These are phyloP conservation scores for Mucor saturninus DNA, from an alignment of 371 early-diverging fungal genomes.

Conservation along the genomic window DNA sequence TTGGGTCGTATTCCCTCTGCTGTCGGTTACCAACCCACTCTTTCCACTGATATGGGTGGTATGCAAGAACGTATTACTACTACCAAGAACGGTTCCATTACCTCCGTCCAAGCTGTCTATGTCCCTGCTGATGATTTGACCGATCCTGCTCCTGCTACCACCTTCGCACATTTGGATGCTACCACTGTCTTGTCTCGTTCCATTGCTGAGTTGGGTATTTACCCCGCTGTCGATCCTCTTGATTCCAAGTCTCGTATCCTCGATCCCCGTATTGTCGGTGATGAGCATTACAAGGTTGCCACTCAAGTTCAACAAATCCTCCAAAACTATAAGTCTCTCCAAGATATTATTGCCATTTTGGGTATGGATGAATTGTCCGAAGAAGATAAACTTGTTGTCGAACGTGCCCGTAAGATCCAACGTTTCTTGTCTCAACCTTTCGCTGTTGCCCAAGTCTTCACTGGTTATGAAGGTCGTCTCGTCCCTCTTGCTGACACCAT, in stretches of 20 bases:
- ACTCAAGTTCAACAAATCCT: slow-evolving; percentile 95
- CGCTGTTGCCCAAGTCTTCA: slow-evolving; percentile 96
- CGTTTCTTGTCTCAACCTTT: slow-evolving; percentile 99
- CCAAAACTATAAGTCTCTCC: slow-evolving; percentile 97
- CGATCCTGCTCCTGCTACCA: slow-evolving; percentile 98
- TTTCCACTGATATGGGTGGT: slow-evolving; percentile 95
- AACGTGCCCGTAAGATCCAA: slow-evolving; percentile 95
- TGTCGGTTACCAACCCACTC: slow-evolving; percentile 99
- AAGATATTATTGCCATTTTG: slow-evolving; percentile 98
- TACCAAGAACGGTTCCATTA: slow-evolving; percentile 99
- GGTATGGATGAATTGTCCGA: slow-evolving; percentile 98
- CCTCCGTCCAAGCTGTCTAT: slow-evolving; percentile 97
- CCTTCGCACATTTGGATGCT: slow-evolving; percentile 98
- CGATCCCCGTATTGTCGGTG: slow-evolving; percentile 96
- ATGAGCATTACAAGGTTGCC: slow-evolving; percentile 95
- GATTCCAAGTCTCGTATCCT: slow-evolving; percentile 98
- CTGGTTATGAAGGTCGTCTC: slow-evolving; percentile 96
- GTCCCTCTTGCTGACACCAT: slow-evolving; percentile 94
- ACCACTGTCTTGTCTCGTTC: slow-evolving; percentile 98
- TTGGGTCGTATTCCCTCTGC: slow-evolving; percentile 99
- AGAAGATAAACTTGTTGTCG: slow-evolving; percentile 97
- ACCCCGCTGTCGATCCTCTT: slow-evolving; percentile 98
- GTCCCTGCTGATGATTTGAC: slow-evolving; percentile 99
- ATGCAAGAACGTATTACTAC: slow-evolving; percentile 99
- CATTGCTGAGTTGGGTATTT: slow-evolving; percentile 98